phyloP scores from a whole-genome alignment of 129 eudicot species.

The Chrysanthemum makinoi region DNA sequence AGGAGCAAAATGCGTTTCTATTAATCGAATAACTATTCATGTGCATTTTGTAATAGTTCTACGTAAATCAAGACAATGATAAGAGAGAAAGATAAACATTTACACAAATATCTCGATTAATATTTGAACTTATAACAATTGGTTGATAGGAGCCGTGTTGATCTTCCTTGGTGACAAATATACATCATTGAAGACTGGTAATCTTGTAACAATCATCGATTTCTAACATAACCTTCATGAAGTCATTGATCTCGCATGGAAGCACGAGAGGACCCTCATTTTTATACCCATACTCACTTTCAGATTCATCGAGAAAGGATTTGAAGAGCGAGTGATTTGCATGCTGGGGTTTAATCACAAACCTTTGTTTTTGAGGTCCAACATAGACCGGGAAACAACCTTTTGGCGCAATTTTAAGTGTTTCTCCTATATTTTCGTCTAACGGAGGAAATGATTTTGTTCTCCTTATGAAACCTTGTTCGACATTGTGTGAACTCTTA shows the following conservation, averaged over 20 bases:
- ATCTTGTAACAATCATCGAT: conserved; percentile 37
- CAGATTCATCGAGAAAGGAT: conserved; percentile 64
- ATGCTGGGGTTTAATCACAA: conserved; percentile 55
- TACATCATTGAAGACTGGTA: conserved; percentile 12
- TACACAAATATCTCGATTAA: too few species aligned
- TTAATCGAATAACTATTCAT: background rate
- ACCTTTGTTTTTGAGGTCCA: conserved; percentile 64
- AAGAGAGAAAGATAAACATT: too few species aligned
- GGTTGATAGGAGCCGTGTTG: background rate
- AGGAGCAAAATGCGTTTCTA: background rate
- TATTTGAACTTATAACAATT: too few species aligned
- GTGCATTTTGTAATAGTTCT: background rate
- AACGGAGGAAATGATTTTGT: conserved; percentile 41
- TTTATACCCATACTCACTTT: conserved; percentile 58
- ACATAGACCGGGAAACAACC: conserved; percentile 85
- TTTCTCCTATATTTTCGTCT: conserved; percentile 6
- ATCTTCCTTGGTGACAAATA: conserved; percentile 20
- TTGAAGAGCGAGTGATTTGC: conserved; percentile 61
- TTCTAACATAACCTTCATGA: conserved; percentile 43
- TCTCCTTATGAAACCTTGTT: conserved; percentile 9
- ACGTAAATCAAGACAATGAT: too few species aligned
- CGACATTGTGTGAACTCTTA: conserved; percentile 3
- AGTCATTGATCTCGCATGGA: conserved; percentile 57
- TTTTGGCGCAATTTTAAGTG: conserved; percentile 30
- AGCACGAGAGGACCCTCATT: conserved; percentile 59